Evolutionary conservation across 2,329 filamentous ascomycete genomes (phyloP).

Genomic region (Diaporthe ilicicola): DNA sequence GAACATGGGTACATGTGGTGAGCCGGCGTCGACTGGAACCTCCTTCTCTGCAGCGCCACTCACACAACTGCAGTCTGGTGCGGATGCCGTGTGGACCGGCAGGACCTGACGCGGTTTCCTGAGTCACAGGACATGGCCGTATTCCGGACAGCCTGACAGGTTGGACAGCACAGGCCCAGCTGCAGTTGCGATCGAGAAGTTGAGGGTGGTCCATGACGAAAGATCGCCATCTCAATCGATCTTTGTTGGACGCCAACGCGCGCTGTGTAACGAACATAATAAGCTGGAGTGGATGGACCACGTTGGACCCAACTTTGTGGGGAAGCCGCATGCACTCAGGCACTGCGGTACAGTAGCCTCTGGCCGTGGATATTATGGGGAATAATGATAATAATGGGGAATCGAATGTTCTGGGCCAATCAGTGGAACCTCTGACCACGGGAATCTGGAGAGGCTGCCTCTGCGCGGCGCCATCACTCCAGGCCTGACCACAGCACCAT

Average conservation of each 20-base stretch:
- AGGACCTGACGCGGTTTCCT: constrained; percentile 8
- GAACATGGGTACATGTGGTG: not conserved
- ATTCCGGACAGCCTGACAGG: constrained; percentile 1
- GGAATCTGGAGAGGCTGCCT: constrained; percentile 8
- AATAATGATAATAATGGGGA: constrained; percentile 23
- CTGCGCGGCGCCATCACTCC: constrained; percentile 3
- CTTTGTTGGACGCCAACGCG: not conserved
- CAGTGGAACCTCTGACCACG: not conserved
- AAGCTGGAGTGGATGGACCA: not conserved
- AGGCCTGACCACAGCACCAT: constrained; percentile 9
- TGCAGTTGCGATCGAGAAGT: not conserved
- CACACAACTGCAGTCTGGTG: constrained; percentile 3
- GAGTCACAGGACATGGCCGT: constrained; percentile 17
- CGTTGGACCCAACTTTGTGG: constrained; percentile 1
- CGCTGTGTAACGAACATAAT: not conserved
- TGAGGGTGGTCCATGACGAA: not conserved
- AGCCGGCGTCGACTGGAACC: not conserved
- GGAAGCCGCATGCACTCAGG: not conserved
- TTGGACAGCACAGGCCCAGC: constrained; percentile 1
- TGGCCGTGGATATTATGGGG: constrained; percentile 16
- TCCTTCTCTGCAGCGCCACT: constrained; percentile 11
- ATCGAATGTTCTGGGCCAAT: constrained; percentile 7
- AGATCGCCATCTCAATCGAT: constrained; percentile 13
- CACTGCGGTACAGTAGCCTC: not conserved
- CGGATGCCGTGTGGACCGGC: constrained; percentile 16